Evolutionary conservation across 331 rosid genomes (phyloP).

Genomic region (Arachis monticola): DNA sequence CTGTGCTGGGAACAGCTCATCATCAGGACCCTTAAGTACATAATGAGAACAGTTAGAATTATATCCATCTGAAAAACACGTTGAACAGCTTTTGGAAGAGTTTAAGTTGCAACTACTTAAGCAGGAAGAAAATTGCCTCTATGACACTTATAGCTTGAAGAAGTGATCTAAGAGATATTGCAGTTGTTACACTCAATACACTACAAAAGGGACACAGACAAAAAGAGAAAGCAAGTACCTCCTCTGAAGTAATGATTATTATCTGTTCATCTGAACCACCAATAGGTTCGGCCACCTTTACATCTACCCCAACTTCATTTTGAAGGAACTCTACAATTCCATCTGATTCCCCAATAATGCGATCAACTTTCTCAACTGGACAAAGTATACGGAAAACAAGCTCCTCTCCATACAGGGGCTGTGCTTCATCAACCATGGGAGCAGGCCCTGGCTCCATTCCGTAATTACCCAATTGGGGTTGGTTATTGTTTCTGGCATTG

Average conservation of each 20-base stretch:
- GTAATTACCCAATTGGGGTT: constrained; percentile 55
- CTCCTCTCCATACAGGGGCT: constrained; percentile 70
- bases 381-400: constrained; percentile 91
- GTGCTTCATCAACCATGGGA: constrained; percentile 61
- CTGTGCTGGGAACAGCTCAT: constrained; percentile 97
- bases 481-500: constrained; percentile 65
- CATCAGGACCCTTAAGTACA: constrained; percentile 82
- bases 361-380: constrained; percentile 77
- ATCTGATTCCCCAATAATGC: constrained; percentile 79
- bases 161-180: constrained; percentile 19
- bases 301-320: constrained; percentile 88
- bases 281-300: constrained; percentile 69
- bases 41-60: constrained; percentile 44
- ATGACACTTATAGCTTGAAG: constrained; percentile 22
- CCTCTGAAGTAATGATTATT: constrained; percentile 84
- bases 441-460: constrained; percentile 62
- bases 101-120: constrained; percentile 25
- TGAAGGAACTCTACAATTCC: constrained; percentile 86
- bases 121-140: constrained; percentile 26
- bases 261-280: constrained; percentile 85
- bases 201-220: constrained; percentile 25
- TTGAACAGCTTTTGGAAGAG: constrained; percentile 29
- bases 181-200: constrained; percentile 10
- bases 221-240: constrained; percentile 59
- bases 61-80: constrained; percentile 10